Evolutionary conservation across 495 filamentous ascomycete species (phyloP), one percentile per base, ranked within the genome.

Genomic region (Glarea lozoyensis): DNA sequence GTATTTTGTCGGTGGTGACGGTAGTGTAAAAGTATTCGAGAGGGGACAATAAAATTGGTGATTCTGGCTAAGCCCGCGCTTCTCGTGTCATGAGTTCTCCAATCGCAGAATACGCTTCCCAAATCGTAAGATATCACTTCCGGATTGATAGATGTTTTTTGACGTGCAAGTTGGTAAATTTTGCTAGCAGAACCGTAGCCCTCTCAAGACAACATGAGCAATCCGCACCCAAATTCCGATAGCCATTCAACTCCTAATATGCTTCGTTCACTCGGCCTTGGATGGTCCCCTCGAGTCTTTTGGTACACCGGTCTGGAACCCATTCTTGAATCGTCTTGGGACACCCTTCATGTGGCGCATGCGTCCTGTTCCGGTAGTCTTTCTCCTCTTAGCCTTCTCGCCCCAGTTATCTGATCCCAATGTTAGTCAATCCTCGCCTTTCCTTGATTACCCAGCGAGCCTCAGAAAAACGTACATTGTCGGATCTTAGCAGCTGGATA

Each of bases 351-450:
- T 78, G 73, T 88, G 82, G 47, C 86, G 74, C 83, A 88, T 88
- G 58, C 92, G 80, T 66, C 92, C 92, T 62, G 86, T 86, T 55
- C 92, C 92, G 59, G 86, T 92, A 60, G 89, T 95, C 90, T 95
- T 97, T 84, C 92, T 88, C 68, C 92, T 73, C 84, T 94, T 97
- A 58, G 89, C 93, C 79, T 98, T 98, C 81, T 95, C 88, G 69
- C 84, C 78, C 92, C 92, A 98, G 81, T 98, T 94, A 78, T 82
- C 92, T 98, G 60, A 69, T 21, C 22, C 46, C 27, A 38, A 11
- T 45, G 18, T 53, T 41, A 53, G 44, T 38, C 37, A 25, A 54
- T 49, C 51, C 41, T 52, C 48, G 43, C 23, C 27, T 45, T 18
- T 32, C 20, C 37, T 38, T 29, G 12, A 43, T 11, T 18, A 11